Conservation (phyloP, 2,329 filamentous ascomycete species). For the Ascocoryne sarcoides region DNA sequence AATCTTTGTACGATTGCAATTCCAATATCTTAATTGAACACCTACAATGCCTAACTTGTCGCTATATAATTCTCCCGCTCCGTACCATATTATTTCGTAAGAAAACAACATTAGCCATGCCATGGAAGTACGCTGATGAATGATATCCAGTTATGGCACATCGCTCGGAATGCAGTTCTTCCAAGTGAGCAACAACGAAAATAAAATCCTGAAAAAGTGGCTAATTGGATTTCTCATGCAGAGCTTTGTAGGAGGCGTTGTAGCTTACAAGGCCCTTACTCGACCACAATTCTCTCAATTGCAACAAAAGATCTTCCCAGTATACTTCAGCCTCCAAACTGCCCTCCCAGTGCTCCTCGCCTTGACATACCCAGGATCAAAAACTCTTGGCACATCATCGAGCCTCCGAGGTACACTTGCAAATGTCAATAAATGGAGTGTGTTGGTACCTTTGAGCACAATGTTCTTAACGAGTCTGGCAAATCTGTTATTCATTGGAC, state of each 20-base stretch:
- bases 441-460: constrained; percentile 58
- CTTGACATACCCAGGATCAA: constrained; percentile 65
- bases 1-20: background rate
- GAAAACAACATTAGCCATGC: constrained; percentile 9
- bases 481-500: constrained; percentile 66
- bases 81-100: constrained; percentile 71
- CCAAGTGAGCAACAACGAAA: constrained; percentile 47
- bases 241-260: constrained; percentile 67
- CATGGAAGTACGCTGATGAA: background rate
- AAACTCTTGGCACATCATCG: constrained; percentile 29
- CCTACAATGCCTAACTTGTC: constrained; percentile 28
- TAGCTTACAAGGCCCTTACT: constrained; percentile 69
- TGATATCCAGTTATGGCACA: constrained; percentile 66
- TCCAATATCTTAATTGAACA: background rate
- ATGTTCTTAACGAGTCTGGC: constrained; percentile 62
- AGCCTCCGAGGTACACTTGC: constrained; percentile 47
- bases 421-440: constrained; percentile 50
- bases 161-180: constrained; percentile 81
- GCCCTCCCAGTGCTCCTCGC: constrained; percentile 63
- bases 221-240: constrained; percentile 28
- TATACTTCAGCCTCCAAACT: constrained; percentile 83
- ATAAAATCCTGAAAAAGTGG: background rate
- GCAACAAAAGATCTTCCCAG: constrained; percentile 73
- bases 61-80: constrained; percentile 51
- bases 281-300: constrained; percentile 73